Evolutionary conservation across 257 asterid genomes (phyloP), one percentile per base, ranked within the genome.

Genomic region (Linderniella brevidens): DNA sequence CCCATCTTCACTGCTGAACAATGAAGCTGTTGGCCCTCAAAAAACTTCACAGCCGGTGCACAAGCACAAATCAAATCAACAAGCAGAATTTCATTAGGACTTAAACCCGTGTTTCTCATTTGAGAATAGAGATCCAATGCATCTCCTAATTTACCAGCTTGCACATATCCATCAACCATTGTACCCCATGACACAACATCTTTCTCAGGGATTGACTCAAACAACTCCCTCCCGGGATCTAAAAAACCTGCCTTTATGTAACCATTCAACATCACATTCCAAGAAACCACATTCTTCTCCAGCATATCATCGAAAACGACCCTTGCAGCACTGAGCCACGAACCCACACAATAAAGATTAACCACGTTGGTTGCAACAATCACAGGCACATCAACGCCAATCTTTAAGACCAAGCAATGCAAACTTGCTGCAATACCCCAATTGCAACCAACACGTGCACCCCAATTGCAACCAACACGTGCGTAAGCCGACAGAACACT

Each of bases 121-220:
- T 68, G 62, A 25, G 65, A 37, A 62, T 70, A 88, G 35, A 78
- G 36, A 9, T 35, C 48, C 46, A 88, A 49, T 49, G 92, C 92
- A 32, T 84, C 94, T 15, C 36, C 54, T 74, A 78, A 50, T 62
- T 75, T 70, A 48, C 82, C 76, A 4, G 35, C 64, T 62, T 74
- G 86, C 53, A 80, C 59, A 46, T 70, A 84, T 52, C 95, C 78
- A 67, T 73, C 90, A 43, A 88, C 67, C 41, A 88, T 59, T 0
- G 95, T 84, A 41, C 95, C 95, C 98, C 95, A 88, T 46, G 98
- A 78, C 58, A 84, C 77, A 39, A 80, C 87, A 60, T 88, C 93
- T 55, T 67, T 80, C 29, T 15, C 71, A 6, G 64, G 77, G 45
- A 84, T 72, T 40, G n/a, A 64, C 53, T 75, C 79, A 58, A 88